Evolutionary conservation across 305 asterid species (phyloP).

Genomic region (Fraxinus dipetala): DNA sequence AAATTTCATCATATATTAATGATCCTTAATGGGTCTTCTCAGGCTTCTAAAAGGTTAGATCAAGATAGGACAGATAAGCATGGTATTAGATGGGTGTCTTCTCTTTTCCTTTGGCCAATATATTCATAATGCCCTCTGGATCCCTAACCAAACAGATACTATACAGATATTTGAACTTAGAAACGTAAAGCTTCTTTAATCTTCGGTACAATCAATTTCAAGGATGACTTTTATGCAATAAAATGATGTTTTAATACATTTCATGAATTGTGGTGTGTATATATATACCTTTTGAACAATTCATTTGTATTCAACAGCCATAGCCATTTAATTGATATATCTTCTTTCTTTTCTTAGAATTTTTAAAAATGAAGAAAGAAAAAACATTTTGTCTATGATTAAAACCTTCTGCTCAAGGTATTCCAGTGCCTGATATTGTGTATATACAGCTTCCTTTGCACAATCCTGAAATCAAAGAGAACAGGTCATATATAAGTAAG

Average conservation of each 20-base stretch:
- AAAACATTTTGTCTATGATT: background rate
- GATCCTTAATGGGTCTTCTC: background rate
- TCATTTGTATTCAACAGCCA: background rate
- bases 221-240: background rate
- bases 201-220: background rate
- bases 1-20: background rate
- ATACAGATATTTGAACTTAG: background rate
- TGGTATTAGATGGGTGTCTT: background rate
- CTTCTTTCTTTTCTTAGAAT: conserved; percentile 6
- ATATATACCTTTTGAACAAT: background rate
- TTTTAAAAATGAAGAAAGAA: conserved; percentile 17
- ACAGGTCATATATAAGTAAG: conserved; percentile 18
- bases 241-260: conserved; percentile 3
- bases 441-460: conserved; percentile 53
- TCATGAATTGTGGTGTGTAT: background rate
- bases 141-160: background rate
- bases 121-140: background rate
- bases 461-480: conserved; percentile 68
- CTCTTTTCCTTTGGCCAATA: background rate
- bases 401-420: conserved; percentile 76
- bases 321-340: background rate
- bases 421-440: conserved; percentile 72
- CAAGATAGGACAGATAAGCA: background rate
- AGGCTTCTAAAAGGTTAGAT: background rate
- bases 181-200: background rate